Conservation (phyloP, 148 eudicot species). For the Hydrangea macrophylla region DNA sequence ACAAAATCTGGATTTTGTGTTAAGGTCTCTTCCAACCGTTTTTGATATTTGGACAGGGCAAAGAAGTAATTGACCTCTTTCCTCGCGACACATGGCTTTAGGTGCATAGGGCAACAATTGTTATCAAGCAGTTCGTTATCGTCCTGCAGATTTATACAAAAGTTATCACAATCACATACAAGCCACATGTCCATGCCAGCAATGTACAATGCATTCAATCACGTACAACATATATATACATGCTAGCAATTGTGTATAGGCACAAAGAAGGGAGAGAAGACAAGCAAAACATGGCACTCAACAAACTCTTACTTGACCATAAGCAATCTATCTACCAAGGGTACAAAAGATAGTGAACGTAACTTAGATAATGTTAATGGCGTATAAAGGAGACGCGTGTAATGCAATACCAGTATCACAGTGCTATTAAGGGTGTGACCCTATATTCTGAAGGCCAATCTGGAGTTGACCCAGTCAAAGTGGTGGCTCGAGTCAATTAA, state of each 20-base stretch:
- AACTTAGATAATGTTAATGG: too few species aligned
- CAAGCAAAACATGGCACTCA: slow-evolving; percentile 9
- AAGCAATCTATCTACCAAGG: too few species aligned
- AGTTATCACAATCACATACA: background rate
- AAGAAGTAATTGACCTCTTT: slow-evolving; percentile 97
- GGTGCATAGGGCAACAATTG: slow-evolving; percentile 80
- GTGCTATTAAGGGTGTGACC: too few species aligned
- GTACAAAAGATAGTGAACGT: too few species aligned
- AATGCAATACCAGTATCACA: too few species aligned
- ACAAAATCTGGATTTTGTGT: slow-evolving; percentile 69
- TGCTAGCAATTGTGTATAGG: background rate
- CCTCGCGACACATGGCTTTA: slow-evolving; percentile 77
- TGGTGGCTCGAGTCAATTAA: too few species aligned
- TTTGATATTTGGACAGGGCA: slow-evolving; percentile 91
- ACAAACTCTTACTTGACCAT: background rate
- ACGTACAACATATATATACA: too few species aligned
- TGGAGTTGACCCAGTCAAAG: too few species aligned
- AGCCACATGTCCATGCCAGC: background rate
- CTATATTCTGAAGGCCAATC: too few species aligned
- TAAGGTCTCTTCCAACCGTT: slow-evolving; percentile 65
- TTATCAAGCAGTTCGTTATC: slow-evolving; percentile 67
- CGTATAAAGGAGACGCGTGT: too few species aligned
- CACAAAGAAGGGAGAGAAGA: background rate
- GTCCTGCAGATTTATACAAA: slow-evolving; percentile 50
- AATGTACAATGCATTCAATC: too few species aligned